Percentiles rank a stretch among this genome's conserved stretches.
phyloP scores from a whole-genome alignment of 176 grass and related monocot genomes.

The Bromus sterilis region DNA sequence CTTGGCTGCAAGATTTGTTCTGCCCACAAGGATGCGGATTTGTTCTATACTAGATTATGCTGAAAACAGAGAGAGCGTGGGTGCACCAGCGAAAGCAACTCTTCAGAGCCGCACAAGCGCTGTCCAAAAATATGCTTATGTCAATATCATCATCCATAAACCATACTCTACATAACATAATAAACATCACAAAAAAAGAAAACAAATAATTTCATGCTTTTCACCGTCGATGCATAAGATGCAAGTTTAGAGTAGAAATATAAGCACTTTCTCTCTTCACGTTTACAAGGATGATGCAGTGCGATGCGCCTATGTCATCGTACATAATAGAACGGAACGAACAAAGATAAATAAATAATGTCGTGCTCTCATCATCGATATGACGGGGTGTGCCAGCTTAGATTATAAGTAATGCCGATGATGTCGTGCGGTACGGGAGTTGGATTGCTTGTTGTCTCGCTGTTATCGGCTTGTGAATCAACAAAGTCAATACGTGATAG shows the following conservation, averaged over 20 bases:
- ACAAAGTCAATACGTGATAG: neutral
- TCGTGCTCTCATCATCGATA: neutral
- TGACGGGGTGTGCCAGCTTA: neutral
- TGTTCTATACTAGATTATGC: neutral
- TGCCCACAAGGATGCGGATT: neutral
- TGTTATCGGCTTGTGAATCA: neutral
- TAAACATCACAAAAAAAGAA: too few species aligned
- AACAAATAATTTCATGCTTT: too few species aligned
- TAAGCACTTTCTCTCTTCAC: neutral
- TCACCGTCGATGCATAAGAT: neutral
- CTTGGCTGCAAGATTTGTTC: neutral
- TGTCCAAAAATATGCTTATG: too few species aligned
- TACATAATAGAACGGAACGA: neutral
- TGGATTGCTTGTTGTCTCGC: neutral
- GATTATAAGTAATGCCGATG: neutral
- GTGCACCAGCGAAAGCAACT: too few species aligned
- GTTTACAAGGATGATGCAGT: too few species aligned
- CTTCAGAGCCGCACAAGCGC: too few species aligned
- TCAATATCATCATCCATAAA: too few species aligned
- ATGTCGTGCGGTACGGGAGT: neutral
- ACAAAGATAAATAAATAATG: neutral
- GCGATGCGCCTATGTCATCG: neutral
- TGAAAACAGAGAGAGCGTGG: too few species aligned
- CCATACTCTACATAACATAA: too few species aligned
- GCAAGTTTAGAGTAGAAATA: neutral